phyloP scores from a whole-genome alignment of 345 rosid species.

The Salix koriyanagi region DNA sequence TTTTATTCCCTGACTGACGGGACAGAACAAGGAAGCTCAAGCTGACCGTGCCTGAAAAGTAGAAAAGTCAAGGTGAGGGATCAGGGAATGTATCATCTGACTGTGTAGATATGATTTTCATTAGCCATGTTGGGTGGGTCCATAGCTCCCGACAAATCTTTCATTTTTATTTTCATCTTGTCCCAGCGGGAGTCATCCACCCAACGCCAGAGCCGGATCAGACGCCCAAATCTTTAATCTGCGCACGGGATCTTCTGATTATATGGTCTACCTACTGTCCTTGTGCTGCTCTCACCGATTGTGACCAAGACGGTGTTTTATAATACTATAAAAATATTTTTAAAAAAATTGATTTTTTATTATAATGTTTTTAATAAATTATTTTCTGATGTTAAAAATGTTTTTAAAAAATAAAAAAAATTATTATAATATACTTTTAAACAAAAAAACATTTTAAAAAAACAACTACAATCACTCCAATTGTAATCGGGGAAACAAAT shows the following conservation, averaged over 20 bases:
- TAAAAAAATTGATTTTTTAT: too few relatives aligned
- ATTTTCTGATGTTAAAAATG: too few relatives aligned
- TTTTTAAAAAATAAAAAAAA: too few relatives aligned
- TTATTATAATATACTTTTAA: too few relatives aligned
- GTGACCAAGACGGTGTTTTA: too few relatives aligned
- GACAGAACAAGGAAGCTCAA: not conserved
- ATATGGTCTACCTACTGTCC: not conserved
- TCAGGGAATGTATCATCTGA: not conserved
- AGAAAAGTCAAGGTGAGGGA: not conserved
- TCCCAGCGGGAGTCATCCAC: not conserved
- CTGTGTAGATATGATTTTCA: constrained; percentile 1
- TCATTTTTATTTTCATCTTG: not conserved
- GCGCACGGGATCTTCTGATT: not conserved
- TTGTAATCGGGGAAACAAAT: too few relatives aligned
- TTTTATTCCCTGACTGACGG: not conserved
- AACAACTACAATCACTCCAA: too few relatives aligned
- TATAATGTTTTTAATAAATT: too few relatives aligned
- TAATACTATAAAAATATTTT: too few relatives aligned
- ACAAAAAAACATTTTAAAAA: too few relatives aligned
- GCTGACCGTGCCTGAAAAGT: not conserved
- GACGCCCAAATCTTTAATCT: not conserved
- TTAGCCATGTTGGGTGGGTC: constrained; percentile 3
- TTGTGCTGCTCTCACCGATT: too few relatives aligned
- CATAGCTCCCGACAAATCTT: constrained; percentile 7
- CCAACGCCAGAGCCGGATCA: constrained; percentile 13